A percentile compares a stretch with the other conserved stretches of the same genome.
Evolutionary conservation across 75 land plant species (phyloP).

Genomic region (Picea sitchensis): DNA sequence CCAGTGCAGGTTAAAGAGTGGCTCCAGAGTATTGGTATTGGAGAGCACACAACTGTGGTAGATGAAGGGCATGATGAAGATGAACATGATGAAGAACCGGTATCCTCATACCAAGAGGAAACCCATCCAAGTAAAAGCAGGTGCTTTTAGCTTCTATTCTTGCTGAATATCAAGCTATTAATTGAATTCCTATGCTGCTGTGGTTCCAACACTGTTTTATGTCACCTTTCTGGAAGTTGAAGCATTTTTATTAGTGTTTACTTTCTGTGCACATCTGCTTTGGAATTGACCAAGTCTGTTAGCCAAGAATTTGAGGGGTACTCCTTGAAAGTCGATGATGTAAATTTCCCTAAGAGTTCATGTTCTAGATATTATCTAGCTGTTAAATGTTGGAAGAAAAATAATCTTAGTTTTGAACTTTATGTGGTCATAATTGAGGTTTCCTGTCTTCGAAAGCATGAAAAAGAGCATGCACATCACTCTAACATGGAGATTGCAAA

Average conservation of each 20-base stretch:
- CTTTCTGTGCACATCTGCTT: neutral
- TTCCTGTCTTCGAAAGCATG: neutral
- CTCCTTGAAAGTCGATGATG: neutral
- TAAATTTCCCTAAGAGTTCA: neutral
- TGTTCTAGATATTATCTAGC: too few species aligned
- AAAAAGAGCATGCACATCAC: neutral
- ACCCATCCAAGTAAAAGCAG: constrained; percentile 42
- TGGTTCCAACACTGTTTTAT: neutral
- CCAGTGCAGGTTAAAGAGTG: constrained; percentile 80
- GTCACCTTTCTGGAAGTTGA: neutral
- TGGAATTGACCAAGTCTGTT: neutral
- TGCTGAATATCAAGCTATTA: neutral
- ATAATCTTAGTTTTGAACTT: too few species aligned
- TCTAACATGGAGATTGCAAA: neutral
- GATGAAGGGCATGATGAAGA: constrained; percentile 63
- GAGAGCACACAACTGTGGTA: constrained; percentile 52
- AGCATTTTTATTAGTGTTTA: neutral
- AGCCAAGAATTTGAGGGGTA: neutral
- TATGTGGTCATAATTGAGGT: neutral
- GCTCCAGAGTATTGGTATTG: constrained; percentile 90
- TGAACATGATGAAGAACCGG: constrained; percentile 61
- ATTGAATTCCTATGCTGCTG: too few species aligned
- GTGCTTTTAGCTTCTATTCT: constrained; percentile 23
- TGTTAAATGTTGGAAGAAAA: too few species aligned
- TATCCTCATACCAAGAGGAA: constrained; percentile 49